phyloP scores from a whole-genome alignment of 2,329 filamentous ascomycete species.

The Trichoderma hamatum region DNA sequence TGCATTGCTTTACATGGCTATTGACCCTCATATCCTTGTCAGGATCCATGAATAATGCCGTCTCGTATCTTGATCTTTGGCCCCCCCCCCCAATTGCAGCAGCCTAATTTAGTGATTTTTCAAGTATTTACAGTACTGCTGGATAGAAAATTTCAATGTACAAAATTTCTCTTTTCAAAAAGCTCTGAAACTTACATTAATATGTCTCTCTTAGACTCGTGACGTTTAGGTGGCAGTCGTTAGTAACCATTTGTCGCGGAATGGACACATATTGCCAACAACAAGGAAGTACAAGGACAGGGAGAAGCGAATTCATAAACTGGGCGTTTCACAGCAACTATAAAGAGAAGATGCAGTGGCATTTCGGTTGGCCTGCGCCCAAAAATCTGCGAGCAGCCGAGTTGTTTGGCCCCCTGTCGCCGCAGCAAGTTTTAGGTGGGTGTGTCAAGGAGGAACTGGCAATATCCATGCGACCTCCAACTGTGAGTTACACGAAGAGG shows the following conservation, averaged over 20 bases:
- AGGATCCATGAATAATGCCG: not conserved
- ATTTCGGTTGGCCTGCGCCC: not conserved
- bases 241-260: not conserved
- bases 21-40: not conserved
- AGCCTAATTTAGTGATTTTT: conserved; percentile 4
- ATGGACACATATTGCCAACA: not conserved
- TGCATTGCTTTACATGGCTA: not conserved
- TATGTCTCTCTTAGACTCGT: not conserved
- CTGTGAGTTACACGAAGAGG: not conserved
- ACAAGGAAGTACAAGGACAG: not conserved
- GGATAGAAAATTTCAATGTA: not conserved
- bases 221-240: not conserved
- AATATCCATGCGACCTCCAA: not conserved
- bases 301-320: not conserved
- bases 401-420: conserved; percentile 1
- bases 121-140: not conserved
- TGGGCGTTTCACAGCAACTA: not conserved
- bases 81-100: not conserved
- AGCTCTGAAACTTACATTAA: not conserved
- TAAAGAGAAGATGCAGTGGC: not conserved
- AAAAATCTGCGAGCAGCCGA: conserved; percentile 10
- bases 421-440: not conserved
- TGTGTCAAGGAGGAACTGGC: not conserved
- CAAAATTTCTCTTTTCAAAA: not conserved
- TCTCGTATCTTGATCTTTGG: not conserved